Base-by-base conservation (phyloP, 2,329 filamentous ascomycete genomes). In the Trichoderma cornu-damae region DNA sequence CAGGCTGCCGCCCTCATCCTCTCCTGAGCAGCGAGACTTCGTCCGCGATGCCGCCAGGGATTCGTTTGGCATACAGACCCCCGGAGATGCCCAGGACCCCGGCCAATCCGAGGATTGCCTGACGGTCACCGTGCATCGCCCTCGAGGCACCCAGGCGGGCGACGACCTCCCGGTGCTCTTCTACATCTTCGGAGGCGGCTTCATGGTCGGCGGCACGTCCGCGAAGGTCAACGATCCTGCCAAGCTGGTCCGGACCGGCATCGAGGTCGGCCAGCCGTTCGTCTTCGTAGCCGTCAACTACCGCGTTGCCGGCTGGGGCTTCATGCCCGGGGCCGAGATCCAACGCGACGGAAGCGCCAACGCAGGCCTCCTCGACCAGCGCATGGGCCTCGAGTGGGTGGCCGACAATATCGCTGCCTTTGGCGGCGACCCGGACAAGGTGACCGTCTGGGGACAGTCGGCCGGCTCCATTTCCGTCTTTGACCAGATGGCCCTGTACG, bases 281-380 rank as follows among this genome's bases (percentile, higher is more conserved):
- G 72, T 95, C 46, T 89, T 85, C 55, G 88, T 92, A 0, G 80
- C 85, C 0, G 83, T 92, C 66, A 92, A 91, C 72, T 92, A 95
- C 71, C 85, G 88, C 1, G 75, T 89, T 0, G 86, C 80, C 5
- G 87, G 83, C 90, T 58, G 35, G 35, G 89, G 88, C 0, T 91
- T 90, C 71, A 67, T 91, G 68, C 79, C 83, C 0, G 87, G 87
- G 4, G 79, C 79, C 48, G 86, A 90, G 68, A 78, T 90, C 38
- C 73, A 85, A 3, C 75, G 76, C 2, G 86, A 89, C 59, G 86
- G 86, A 1, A 79, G 84, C 2, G 71, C 85, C 2, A 93, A 92
- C 65, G 70, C 90, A 2, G 89, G 89, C 2, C 77, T 89, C 3
- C 75, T 88, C 0, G 89, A 93, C 65, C 88, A 92, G 64, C 78